Evolutionary conservation across 345 rosid species (phyloP).

Genomic region (Anastatica hierochuntica): DNA sequence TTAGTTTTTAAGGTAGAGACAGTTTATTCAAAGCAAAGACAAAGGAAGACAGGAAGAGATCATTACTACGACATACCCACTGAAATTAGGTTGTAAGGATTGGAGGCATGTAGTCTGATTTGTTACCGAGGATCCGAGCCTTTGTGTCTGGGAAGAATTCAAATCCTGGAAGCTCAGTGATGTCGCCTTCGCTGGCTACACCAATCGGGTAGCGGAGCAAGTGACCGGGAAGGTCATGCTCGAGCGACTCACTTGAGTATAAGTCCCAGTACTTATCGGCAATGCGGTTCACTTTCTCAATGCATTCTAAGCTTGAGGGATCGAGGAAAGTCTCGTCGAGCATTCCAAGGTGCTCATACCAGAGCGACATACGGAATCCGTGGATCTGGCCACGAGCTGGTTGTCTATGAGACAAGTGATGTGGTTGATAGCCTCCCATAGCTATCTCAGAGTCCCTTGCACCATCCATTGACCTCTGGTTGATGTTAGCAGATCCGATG

Average conservation of each 20-base stretch:
- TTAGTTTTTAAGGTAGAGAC: conserved; percentile 12
- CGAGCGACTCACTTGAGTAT: conserved; percentile 65
- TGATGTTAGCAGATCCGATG: conserved; percentile 95
- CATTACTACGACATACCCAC: no score
- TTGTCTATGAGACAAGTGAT: conserved; percentile 64
- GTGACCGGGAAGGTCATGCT: conserved; percentile 85
- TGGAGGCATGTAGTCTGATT: conserved; percentile 88
- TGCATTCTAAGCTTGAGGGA: conserved; percentile 64
- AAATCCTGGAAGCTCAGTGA: conserved; percentile 58
- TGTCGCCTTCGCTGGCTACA: conserved; percentile 49
- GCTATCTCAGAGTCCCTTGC: conserved; percentile 98
- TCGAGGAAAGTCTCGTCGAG: conserved; percentile 63
- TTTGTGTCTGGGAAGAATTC: conserved; percentile 88
- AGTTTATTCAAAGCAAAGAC: conserved; percentile 15
- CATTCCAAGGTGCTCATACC: conserved; percentile 98
- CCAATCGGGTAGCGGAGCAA: conserved; percentile 85
- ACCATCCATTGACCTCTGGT: conserved; percentile 99
- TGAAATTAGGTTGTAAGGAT: conserved; percentile 78
- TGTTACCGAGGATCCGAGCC: conserved; percentile 74
- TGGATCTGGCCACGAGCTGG: conserved; percentile 94
- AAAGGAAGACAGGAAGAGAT: neutral
- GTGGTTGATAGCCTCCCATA: conserved; percentile 96
- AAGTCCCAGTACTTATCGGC: conserved; percentile 89
- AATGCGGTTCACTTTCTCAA: conserved; percentile 59
- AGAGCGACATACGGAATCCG: conserved; percentile 89